Percentiles rank a stretch among this genome's conserved stretches.
Conservation (phyloP, 306 rosid species). For the Spatholobus suberectus region DNA sequence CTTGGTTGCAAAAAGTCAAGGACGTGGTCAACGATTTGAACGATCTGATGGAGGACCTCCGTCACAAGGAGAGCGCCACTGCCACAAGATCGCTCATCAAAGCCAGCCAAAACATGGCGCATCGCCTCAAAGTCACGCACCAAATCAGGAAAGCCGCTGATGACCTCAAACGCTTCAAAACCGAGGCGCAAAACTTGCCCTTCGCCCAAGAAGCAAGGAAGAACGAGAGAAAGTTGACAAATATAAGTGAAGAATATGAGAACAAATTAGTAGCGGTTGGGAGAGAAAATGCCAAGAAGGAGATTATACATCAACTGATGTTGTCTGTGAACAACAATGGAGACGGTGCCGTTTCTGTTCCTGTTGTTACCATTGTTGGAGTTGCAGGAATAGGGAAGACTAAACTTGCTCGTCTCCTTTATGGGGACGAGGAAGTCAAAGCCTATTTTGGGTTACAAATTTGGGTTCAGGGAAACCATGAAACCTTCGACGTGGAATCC, state of each 20-base stretch:
- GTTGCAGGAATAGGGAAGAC: slow-evolving; percentile 27
- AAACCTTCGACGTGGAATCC: neutral
- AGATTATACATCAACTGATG: neutral
- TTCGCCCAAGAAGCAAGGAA: neutral
- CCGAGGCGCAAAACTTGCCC: neutral
- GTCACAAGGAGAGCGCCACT: neutral
- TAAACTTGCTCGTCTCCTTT: neutral
- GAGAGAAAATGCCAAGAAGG: slow-evolving; percentile 10
- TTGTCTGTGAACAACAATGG: neutral
- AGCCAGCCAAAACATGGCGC: neutral
- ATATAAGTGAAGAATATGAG: neutral
- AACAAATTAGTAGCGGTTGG: neutral
- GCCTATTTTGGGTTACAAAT: neutral
- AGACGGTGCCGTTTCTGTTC: neutral
- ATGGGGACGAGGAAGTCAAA: neutral
- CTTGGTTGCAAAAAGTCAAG: neutral
- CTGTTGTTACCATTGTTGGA: slow-evolving; percentile 2
- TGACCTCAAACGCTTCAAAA: neutral
- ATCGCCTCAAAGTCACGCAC: neutral
- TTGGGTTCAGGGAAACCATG: neutral
- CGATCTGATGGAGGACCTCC: slow-evolving; percentile 19
- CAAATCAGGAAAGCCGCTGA: neutral
- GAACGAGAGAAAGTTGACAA: neutral
- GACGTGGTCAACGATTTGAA: neutral
- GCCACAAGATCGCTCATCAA: neutral